Conservation (phyloP, 768 basidiomycete genomes). For the Kondoa malvinella region DNA sequence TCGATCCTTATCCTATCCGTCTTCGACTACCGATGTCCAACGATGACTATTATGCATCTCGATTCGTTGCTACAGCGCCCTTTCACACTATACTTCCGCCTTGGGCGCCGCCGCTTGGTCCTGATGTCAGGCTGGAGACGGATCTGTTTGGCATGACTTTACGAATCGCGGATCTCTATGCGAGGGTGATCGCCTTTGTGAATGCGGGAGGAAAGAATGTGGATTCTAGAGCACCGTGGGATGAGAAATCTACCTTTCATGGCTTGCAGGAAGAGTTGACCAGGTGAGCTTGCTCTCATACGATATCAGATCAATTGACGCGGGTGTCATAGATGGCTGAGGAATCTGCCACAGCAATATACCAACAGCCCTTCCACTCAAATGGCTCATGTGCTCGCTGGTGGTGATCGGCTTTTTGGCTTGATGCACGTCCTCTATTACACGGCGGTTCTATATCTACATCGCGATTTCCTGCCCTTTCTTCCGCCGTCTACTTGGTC, state of each 20-base stretch:
- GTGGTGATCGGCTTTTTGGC: neutral
- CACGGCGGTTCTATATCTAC: conserved; percentile 2
- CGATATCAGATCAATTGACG: neutral
- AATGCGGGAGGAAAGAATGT: neutral
- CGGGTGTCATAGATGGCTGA: neutral
- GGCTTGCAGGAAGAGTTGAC: neutral
- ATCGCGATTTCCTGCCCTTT: neutral
- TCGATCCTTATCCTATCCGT: neutral
- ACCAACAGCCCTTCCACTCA: neutral
- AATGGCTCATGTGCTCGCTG: neutral
- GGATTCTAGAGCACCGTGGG: neutral
- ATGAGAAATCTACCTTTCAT: neutral
- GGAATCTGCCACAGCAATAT: neutral
- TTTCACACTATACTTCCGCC: neutral
- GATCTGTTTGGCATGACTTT: conserved; percentile 1
- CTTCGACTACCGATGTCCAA: neutral
- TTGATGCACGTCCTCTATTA: conserved; percentile 1
- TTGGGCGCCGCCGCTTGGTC: neutral
- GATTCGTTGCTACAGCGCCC: neutral
- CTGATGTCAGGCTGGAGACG: neutral
- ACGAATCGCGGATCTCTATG: conserved; percentile 1
- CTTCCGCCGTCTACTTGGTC: neutral
- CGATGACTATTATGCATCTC: neutral
- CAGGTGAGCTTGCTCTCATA: neutral
- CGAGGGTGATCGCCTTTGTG: neutral